phyloP scores from a whole-genome alignment of 495 filamentous ascomycete species.

The Lichina pygmaea region DNA sequence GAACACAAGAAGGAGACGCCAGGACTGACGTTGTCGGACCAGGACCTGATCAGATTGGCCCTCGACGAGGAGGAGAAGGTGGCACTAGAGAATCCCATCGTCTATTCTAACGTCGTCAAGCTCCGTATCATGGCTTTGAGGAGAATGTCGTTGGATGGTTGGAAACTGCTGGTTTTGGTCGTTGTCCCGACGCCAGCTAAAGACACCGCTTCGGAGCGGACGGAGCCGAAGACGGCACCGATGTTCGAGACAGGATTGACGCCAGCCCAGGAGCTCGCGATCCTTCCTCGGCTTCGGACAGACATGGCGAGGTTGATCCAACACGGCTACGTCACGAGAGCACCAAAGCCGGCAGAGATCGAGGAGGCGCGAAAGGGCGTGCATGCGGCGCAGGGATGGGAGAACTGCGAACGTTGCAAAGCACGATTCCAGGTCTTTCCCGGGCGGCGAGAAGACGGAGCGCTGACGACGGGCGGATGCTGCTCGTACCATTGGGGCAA shows the following conservation, averaged over 20 bases:
- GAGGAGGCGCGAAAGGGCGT: conserved; percentile 34
- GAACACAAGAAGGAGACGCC: conserved; percentile 22
- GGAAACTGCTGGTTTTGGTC: conserved; percentile 12
- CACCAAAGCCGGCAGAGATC: conserved; percentile 33
- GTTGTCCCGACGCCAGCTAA: conserved; percentile 2
- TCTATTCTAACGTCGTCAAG: conserved; percentile 66
- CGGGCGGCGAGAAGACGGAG: conserved; percentile 58
- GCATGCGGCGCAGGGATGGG: conserved; percentile 41
- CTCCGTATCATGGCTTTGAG: conserved; percentile 45
- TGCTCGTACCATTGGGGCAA: conserved; percentile 61
- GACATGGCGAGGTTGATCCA: conserved; percentile 18
- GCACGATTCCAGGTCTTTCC: conserved; percentile 82
- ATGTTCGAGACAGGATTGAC: conserved; percentile 31
- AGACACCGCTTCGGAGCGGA: conserved; percentile 5
- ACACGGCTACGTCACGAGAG: conserved; percentile 46
- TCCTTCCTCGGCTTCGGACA: conserved; percentile 31
- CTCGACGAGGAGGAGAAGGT: conserved; percentile 66
- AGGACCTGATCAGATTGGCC: conserved; percentile 49
- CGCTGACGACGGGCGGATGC: conserved; percentile 42
- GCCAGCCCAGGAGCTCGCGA: conserved; percentile 33
- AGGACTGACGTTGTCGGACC: conserved; percentile 29
- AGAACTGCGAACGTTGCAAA: conserved; percentile 67
- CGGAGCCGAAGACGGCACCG: conserved; percentile 1
- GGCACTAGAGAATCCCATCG: conserved; percentile 30
- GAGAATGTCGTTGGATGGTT: conserved; percentile 40